Conservation (phyloP, 345 rosid species). For the Boechera retrofracta region DNA sequence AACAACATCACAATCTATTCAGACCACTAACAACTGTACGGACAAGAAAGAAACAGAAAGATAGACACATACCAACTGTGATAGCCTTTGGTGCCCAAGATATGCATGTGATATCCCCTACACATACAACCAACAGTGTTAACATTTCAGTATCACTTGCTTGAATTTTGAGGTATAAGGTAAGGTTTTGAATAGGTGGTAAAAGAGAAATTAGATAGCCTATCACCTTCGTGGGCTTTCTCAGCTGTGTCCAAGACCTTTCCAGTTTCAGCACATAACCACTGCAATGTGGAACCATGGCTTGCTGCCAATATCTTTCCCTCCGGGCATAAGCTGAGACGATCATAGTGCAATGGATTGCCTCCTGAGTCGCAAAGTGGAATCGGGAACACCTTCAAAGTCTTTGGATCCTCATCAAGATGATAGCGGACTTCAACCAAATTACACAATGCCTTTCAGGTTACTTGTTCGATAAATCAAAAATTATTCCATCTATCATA, state of each 20-base stretch:
- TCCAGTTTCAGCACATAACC: slow-evolving; percentile 89
- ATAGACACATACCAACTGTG: slow-evolving; percentile 59
- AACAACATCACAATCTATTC: slow-evolving; percentile 7
- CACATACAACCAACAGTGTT: slow-evolving; percentile 19
- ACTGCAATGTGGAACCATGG: slow-evolving; percentile 80
- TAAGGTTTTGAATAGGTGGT: neutral
- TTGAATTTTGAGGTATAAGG: neutral
- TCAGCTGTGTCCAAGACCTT: slow-evolving; percentile 86
- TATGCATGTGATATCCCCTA: slow-evolving; percentile 87
- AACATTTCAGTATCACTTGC: neutral
- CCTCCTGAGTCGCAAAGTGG: slow-evolving; percentile 75
- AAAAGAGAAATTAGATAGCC: slow-evolving; percentile 6
- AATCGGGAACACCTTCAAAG: slow-evolving; percentile 82
- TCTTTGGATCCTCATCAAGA: slow-evolving; percentile 98
- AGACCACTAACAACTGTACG: slow-evolving; percentile 25
- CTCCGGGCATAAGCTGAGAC: slow-evolving; percentile 84
- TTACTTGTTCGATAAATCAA: slow-evolving; percentile 4
- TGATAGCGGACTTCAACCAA: slow-evolving; percentile 80
- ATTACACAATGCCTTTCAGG: slow-evolving; percentile 22
- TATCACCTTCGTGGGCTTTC: slow-evolving; percentile 80
- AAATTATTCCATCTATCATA: slow-evolving; percentile 23
- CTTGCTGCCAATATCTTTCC: slow-evolving; percentile 84
- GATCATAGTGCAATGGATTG: slow-evolving; percentile 74
- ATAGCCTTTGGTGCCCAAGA: slow-evolving; percentile 78
- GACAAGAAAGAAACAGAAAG: neutral